Conservation (phyloP, 805 yeast genomes). For the Yamadazyma tumulicola region DNA sequence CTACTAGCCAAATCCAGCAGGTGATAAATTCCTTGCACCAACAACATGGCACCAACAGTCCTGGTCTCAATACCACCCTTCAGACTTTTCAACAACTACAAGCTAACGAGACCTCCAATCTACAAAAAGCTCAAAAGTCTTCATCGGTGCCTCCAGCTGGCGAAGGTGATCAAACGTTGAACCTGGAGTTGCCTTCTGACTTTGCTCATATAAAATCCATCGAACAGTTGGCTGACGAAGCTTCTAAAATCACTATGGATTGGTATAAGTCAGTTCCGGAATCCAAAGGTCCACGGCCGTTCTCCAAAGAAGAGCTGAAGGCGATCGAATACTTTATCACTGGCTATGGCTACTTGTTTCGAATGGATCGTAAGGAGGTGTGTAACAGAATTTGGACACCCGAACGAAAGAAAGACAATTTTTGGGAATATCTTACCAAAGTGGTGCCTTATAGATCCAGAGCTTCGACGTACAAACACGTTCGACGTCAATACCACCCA, state of each 20-base stretch:
- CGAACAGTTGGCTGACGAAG: conserved; percentile 33
- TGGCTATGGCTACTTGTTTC: conserved; percentile 63
- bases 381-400: conserved; percentile 86
- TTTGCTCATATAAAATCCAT: conserved; percentile 26
- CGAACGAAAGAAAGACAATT: conserved; percentile 79
- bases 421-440: conserved; percentile 80
- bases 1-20: conserved; percentile 25
- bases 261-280: conserved; percentile 33
- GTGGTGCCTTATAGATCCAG: conserved; percentile 83
- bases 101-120: neutral
- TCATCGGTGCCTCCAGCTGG: neutral
- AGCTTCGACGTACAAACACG: conserved; percentile 90
- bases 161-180: conserved; percentile 8
- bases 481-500: conserved; percentile 82
- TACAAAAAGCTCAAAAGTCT: neutral
- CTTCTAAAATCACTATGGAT: conserved; percentile 28
- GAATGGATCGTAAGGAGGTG: conserved; percentile 61
- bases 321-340: conserved; percentile 71
- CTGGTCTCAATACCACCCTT: neutral
- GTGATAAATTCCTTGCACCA: conserved; percentile 24
- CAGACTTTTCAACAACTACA: conserved; percentile 2
- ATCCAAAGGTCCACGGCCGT: conserved; percentile 38
- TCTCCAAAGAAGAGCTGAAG: conserved; percentile 60
- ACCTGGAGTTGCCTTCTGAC: conserved; percentile 3
- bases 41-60: neutral